Conservation (phyloP, 2,329 filamentous ascomycete species). For the Colletotrichum orbiculare region DNA sequence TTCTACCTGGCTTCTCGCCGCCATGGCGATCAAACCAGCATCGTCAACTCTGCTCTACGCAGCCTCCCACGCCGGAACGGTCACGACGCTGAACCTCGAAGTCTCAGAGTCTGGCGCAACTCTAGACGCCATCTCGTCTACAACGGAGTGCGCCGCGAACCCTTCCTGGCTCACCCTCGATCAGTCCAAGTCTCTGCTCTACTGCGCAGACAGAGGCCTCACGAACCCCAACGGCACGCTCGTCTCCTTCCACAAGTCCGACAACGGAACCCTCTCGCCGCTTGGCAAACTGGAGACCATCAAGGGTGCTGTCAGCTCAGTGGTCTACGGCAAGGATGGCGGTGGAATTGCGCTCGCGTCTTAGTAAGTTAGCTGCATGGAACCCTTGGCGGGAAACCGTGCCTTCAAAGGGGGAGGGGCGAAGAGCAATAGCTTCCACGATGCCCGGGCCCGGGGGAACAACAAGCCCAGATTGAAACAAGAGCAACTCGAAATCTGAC, state of each 20-base stretch:
- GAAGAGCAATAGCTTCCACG: too few species aligned
- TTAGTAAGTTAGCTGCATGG: conserved; percentile 33
- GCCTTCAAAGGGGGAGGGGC: too few species aligned
- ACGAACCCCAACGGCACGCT: conserved; percentile 31
- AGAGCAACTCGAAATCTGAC: background rate
- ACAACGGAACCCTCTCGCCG: conserved; percentile 24
- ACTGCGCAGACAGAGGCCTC: conserved; percentile 33
- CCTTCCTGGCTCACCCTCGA: conserved; percentile 37
- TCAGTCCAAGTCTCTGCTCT: conserved; percentile 32
- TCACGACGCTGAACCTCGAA: conserved; percentile 58
- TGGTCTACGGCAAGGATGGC: conserved; percentile 32
- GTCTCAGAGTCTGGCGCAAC: conserved; percentile 10
- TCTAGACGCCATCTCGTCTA: conserved; percentile 24
- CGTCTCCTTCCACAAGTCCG: conserved; percentile 33
- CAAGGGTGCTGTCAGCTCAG: conserved; percentile 36
- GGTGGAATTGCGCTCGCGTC: conserved; percentile 37
- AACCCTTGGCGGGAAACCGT: background rate
- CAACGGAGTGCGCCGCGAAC: conserved; percentile 35
- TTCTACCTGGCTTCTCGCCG: conserved; percentile 19
- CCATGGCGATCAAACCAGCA: conserved; percentile 40
- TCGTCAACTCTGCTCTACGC: conserved; percentile 57
- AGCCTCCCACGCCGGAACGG: conserved; percentile 58
- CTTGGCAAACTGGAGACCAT: conserved; percentile 34
- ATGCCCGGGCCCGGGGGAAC: too few species aligned
- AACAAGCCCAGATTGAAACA: too few species aligned